Base-by-base conservation (phyloP, 2,329 filamentous ascomycete genomes). In the Acarospora socialis region DNA sequence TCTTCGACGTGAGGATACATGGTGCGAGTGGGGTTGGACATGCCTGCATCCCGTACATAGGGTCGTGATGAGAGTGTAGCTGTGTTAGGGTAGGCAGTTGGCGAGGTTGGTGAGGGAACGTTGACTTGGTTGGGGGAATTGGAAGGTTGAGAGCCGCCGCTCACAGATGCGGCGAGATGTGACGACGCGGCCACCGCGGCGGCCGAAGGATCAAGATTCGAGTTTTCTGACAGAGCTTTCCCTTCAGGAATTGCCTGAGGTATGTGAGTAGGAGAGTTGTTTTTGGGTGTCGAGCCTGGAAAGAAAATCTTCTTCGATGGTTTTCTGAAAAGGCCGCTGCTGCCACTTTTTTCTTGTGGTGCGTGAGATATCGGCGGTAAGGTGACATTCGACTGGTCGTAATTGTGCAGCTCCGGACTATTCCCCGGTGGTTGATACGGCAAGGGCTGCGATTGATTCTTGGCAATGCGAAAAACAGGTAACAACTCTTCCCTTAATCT, bases 401-500 rank as follows among this genome's bases (percentile, higher is more conserved):
- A 48, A 30, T 42, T 45, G 26, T 48, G 44, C 30, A 47, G 32
- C 28, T 55, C 51, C 2, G 51, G 46, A 32, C 42, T 48, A 9
- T 43, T 32, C 21, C 46, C 52, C 24, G 36, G 26, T n/a, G 59
- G 59, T 22, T 59, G 57, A 30, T 62, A 61, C 20, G 86, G 86
- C 14, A 95, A 64, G 21, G 87, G 87, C 50, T 93, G 82, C 42
- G 84, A 81, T 46, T 79, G 79, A 52, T 95, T 86, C 60, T 95
- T 95, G 47, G 77, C 80, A 49, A 93, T 74, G 40, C 86, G 81
- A 48, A 94, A 73, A 13, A 92, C 77, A 3, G 90, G 87, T 19
- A 95, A 66, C 49, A 94, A 73, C 50, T 98, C 90, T 55, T 95
- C 87, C 35, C 90, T 71, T 41, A 98, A 59, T 43, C 82, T 77